phyloP scores from a whole-genome alignment of 2,329 filamentous ascomycete species.

The Aspergillus tamarii region DNA sequence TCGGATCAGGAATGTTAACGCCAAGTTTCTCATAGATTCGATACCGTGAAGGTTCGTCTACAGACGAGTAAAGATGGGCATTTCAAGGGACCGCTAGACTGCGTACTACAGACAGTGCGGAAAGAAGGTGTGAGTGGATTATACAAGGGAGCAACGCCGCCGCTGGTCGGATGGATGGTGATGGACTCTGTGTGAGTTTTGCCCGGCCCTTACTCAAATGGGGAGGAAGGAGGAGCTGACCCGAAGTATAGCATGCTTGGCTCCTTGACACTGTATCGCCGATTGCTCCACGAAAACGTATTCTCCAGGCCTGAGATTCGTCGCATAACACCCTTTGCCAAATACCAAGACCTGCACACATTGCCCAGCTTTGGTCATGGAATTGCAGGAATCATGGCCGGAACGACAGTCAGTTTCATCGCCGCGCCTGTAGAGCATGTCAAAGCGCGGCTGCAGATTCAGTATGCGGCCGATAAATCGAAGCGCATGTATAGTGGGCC shows the following conservation, averaged over 20 bases:
- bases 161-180: conserved; percentile 95
- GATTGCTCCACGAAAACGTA: conserved; percentile 77
- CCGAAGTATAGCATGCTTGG: conserved; percentile 72
- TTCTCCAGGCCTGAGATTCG: conserved; percentile 62
- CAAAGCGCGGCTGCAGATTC: conserved; percentile 90
- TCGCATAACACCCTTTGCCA: conserved; percentile 40
- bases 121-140: conserved; percentile 83
- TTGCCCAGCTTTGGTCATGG: conserved; percentile 82
- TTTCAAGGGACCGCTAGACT: conserved; percentile 86
- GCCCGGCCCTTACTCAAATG: neutral
- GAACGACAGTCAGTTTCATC: conserved; percentile 87
- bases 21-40: conserved; percentile 62
- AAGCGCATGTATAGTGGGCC: conserved; percentile 83
- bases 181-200: conserved; percentile 75
- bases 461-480: conserved; percentile 80
- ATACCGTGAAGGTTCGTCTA: conserved; percentile 94
- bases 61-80: conserved; percentile 79
- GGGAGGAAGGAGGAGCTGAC: conserved; percentile 22
- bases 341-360: conserved; percentile 45
- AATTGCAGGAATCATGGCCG: conserved; percentile 83
- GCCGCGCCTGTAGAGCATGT: conserved; percentile 94
- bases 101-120: conserved; percentile 78
- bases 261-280: conserved; percentile 85
- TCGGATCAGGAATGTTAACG: neutral
- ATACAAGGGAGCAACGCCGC: conserved; percentile 93